Base-by-base conservation (phyloP, 345 rosid species). In the Brassica cretica region DNA sequence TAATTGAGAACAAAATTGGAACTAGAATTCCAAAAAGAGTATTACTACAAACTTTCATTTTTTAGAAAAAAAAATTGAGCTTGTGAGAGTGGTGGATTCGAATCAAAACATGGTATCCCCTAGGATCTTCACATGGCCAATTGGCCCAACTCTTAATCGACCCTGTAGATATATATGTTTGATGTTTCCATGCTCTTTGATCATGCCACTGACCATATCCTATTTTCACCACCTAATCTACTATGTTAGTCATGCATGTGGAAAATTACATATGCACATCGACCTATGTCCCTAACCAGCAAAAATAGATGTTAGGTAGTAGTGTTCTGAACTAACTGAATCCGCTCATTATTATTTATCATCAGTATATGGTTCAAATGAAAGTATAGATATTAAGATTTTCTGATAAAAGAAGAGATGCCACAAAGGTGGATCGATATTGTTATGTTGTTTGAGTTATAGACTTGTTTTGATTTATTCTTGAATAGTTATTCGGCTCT, bases 201-300 rank as follows among this genome's bases (percentile, higher is more conserved):
- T 63, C 58, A 77, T 25, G 21, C 71, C 71, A 16, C 18, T 78
- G 76, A 16, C 49, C 76, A 66, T 71, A 71, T 66, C 41, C 49
- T 77, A 71, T 49, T 46, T 24, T 61, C 49, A 46, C 39, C 69
- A 69, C 74, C 63, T 46, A 60, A 68, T 68, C 74, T 75, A 44
- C 33, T n/a, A 11, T 70, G 11, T 49, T 63, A 62, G 55, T 70
- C 59, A 53, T 53, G 21, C 35, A 55, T 21, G 63, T 76, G 27
- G 66, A 19, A 19, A 46, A 30, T 14, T 68, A 56, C 12, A 59
- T 30, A 39, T 18, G 32, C 68, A 30, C 33, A 32, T 32, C 37
- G 37, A 32, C 6, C 30, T 60, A 21, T 32, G 37, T 6, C 37
- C 37, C 7, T 32, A 32, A 6, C 8, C 37, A 32, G 37, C 37